phyloP scores from a whole-genome alignment of 257 asterid genomes.

The Solanum ahanhuiri region DNA sequence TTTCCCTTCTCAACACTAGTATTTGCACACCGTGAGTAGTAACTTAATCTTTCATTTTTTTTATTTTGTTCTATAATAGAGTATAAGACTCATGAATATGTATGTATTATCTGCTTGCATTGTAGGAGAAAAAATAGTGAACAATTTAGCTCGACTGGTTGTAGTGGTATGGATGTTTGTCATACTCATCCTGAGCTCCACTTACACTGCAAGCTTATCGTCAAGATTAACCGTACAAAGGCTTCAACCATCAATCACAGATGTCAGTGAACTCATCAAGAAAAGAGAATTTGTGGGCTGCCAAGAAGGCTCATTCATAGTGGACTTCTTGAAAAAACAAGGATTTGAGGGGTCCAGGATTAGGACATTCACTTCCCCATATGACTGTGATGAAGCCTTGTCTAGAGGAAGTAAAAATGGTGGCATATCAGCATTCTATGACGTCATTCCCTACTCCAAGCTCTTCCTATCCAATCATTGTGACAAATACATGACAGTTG shows the following conservation, averaged over 20 bases:
- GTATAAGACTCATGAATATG: background rate
- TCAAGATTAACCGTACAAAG: background rate
- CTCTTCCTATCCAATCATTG: background rate
- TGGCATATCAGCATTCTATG: slow-evolving; percentile 3
- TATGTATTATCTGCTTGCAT: background rate
- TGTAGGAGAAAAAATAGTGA: background rate
- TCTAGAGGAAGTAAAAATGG: background rate
- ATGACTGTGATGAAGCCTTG: background rate
- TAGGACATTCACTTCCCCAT: background rate
- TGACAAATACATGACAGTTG: background rate
- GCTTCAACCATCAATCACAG: background rate
- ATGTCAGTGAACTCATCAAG: background rate
- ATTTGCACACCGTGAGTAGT: background rate
- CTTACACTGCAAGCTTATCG: slow-evolving; percentile 2
- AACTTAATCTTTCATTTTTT: background rate
- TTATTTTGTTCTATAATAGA: background rate
- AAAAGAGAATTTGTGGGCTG: background rate
- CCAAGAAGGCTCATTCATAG: slow-evolving; percentile 2
- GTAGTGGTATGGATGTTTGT: background rate
- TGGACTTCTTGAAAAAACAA: background rate
- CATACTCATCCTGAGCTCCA: background rate
- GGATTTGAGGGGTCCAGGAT: background rate
- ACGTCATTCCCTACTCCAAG: slow-evolving; percentile 2
- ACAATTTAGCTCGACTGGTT: background rate
- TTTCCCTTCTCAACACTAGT: slow-evolving; percentile 1